These are phyloP conservation scores for Colletotrichum somersetense DNA, from an alignment of 2,329 filamentous ascomycete species.

Conservation along the genomic window DNA sequence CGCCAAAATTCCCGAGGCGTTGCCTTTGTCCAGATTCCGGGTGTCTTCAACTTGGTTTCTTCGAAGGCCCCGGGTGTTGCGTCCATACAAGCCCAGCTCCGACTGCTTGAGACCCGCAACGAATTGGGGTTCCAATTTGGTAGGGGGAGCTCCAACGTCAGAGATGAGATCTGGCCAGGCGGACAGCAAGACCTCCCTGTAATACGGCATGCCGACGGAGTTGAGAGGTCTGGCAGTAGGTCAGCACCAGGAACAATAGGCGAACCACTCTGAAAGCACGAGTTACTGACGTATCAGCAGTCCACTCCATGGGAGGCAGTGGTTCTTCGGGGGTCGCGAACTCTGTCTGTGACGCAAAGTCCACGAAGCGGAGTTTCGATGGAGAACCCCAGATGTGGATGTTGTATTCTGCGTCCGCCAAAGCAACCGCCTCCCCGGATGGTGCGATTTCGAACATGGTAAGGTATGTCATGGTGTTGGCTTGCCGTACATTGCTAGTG, in stretches of 20 bases:
- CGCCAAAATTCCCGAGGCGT: conserved; percentile 73
- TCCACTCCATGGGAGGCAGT: conserved; percentile 74
- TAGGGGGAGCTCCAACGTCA: conserved; percentile 86
- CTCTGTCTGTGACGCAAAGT: conserved; percentile 82
- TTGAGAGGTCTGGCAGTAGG: conserved; percentile 73
- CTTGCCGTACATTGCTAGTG: conserved; percentile 85
- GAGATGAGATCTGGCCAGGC: conserved; percentile 90
- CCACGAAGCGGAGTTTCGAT: conserved; percentile 86
- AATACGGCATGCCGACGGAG: conserved; percentile 91
- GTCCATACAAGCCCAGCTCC: conserved; percentile 83
- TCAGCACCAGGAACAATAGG: conserved; percentile 31
- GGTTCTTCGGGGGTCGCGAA: conserved; percentile 77
- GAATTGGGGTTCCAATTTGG: conserved; percentile 78
- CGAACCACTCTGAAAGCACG: neutral
- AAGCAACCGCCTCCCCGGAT: conserved; percentile 85
- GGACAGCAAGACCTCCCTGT: conserved; percentile 87
- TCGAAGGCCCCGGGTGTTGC: conserved; percentile 78
- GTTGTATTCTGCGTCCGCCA: conserved; percentile 82
- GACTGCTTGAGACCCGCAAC: conserved; percentile 76
- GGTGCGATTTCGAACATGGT: conserved; percentile 87
- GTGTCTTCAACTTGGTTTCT: conserved; percentile 89
- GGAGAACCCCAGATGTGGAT: conserved; percentile 92
- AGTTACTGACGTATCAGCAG: conserved; percentile 72
- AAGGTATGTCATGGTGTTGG: conserved; percentile 78
- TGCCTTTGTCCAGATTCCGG: conserved; percentile 70